phyloP scores from a whole-genome alignment of 371 early-diverging fungal genomes.

The Apophysomyces trapeziformis region DNA sequence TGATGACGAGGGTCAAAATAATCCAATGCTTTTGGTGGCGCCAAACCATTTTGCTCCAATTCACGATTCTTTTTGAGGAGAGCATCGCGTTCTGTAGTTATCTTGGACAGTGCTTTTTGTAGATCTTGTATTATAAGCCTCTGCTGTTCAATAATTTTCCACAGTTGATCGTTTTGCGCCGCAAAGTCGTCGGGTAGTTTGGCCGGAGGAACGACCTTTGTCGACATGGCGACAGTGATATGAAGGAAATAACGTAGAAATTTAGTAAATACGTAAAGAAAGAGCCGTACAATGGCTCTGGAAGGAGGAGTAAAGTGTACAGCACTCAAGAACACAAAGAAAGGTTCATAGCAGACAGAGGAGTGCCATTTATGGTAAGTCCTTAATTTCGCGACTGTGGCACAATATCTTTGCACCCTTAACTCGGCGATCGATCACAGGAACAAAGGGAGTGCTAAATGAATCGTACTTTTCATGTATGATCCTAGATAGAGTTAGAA shows the following conservation, averaged over 20 bases:
- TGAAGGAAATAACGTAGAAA: background rate
- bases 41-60: constrained; percentile 15
- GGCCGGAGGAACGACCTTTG: constrained; percentile 9
- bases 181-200: constrained; percentile 3
- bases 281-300: background rate
- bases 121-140: constrained; percentile 73
- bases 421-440: background rate
- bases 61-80: constrained; percentile 30
- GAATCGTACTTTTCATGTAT: no score
- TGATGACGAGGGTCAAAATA: background rate
- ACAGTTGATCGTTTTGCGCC: constrained; percentile 78
- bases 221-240: constrained; percentile 3
- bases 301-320: background rate
- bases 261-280: background rate
- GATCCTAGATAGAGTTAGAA: no score
- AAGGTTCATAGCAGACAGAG: constrained; percentile 4
- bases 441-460: background rate
- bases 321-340: background rate
- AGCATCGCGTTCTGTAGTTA: constrained; percentile 50
- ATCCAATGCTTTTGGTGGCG: background rate
- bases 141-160: constrained; percentile 86
- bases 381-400: constrained; percentile 4
- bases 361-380: background rate
- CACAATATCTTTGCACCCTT: background rate
- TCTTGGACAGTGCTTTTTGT: constrained; percentile 45